Evolutionary conservation across 108 stramenopile genomes (phyloP), one percentile per base, ranked within the genome.

Genomic region (Stephanodiscus minutulus): DNA sequence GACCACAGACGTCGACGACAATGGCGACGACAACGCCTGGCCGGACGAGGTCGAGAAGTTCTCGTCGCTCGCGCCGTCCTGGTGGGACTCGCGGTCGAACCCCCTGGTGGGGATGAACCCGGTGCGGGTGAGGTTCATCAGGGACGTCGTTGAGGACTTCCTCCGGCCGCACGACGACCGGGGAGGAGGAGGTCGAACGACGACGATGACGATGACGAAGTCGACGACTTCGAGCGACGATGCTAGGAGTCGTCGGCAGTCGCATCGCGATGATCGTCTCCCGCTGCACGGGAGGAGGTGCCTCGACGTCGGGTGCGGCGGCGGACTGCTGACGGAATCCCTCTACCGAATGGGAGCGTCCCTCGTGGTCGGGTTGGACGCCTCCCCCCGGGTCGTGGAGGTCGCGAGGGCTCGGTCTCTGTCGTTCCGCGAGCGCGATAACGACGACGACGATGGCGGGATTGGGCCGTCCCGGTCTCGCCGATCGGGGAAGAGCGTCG

Each of bases 251-350:
- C n/a, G n/a, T n/a, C n/a, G 39, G 1, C 11, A 1, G 25, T 29
- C 37, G 61, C 28, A 31, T 12, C 7, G 21, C n/a, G n/a, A n/a
- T n/a, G n/a, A n/a, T 21, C 52, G 58, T 41, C 54, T 68, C 7
- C 64, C 54, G 60, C 61, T 68, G 8, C 37, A 76, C n/a, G 47
- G 77, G 22, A 72, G 53, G 44, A 41, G 55, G 28, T 25, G 48
- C 24, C 60, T 76, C 29, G 97, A 97, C 74, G 88, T 96, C 47
- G 97, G 95, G 46, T 98, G 97, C 77, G 97, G 97, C 28, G 97
- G 97, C 9, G 97, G 97, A 2, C 72, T 98, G 24, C 78, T 97
- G 12, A 90, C 94, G 13, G 96, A 96, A 78, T 83, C 85, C 33
- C 70, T 96, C 55, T 90, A 89, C 21, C 81, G 92, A 67, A 49